Percentiles rank a stretch among this genome's conserved stretches.
phyloP scores from a whole-genome alignment of 179 eudicot genomes.

The Amaranthus tricolor region DNA sequence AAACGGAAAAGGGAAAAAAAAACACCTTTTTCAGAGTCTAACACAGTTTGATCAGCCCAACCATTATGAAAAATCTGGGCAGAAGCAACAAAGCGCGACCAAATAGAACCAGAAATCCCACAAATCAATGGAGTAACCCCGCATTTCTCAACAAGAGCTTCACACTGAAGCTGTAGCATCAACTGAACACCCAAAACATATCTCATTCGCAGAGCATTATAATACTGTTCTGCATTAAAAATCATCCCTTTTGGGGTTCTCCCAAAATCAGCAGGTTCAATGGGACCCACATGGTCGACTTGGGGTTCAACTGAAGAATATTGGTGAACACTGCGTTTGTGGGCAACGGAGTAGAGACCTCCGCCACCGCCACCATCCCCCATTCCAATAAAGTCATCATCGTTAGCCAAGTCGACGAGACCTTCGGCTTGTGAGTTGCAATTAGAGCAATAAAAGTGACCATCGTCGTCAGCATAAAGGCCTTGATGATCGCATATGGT shows the following conservation, averaged over 20 bases:
- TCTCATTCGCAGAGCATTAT: constrained; percentile 45
- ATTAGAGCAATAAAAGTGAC: constrained; percentile 54
- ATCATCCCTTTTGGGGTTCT: constrained; percentile 5
- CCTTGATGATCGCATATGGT: constrained; percentile 42
- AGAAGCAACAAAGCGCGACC: constrained; percentile 52
- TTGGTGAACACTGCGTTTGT: constrained; percentile 22
- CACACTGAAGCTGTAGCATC: constrained; percentile 64
- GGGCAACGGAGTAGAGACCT: constrained; percentile 33
- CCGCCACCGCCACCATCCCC: constrained; percentile 14
- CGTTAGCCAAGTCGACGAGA: constrained; percentile 50
- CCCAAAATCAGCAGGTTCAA: constrained; percentile 64
- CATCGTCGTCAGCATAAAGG: constrained; percentile 45
- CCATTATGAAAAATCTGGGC: constrained; percentile 46
- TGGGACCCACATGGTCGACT: constrained; percentile 48
- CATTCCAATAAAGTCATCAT: constrained; percentile 47
- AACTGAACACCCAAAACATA: constrained; percentile 72
- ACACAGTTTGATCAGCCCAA: constrained; percentile 61
- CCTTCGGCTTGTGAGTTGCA: constrained; percentile 63
- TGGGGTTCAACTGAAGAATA: constrained; percentile 11
- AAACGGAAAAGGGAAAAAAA: too few species aligned
- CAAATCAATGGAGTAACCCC: constrained; percentile 51
- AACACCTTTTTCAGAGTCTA: constrained; percentile 54
- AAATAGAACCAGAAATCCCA: constrained; percentile 58
- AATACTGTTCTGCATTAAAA: constrained; percentile 41
- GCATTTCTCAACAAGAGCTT: constrained; percentile 59